A percentile compares a stretch with the other conserved stretches of the same genome.
Conservation (phyloP, 1,284 basidiomycete species). For the Trametes versicolor region DNA sequence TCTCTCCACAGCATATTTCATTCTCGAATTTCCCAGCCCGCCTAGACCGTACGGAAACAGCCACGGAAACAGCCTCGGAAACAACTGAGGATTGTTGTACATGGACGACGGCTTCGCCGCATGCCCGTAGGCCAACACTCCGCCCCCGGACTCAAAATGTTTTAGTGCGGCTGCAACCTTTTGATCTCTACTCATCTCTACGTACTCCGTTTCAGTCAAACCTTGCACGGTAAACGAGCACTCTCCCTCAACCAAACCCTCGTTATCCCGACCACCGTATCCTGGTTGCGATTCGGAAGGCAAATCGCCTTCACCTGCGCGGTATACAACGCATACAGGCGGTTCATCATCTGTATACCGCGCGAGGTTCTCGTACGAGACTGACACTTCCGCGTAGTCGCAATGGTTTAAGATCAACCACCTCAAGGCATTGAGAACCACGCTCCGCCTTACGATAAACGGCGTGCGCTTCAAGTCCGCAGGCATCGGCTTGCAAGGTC, state of each 20-base stretch:
- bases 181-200: background rate
- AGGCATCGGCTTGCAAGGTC: no score
- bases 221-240: background rate
- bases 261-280: background rate
- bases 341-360: background rate
- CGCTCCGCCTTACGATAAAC: constrained; percentile 37
- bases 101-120: background rate
- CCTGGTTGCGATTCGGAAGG: background rate
- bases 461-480: constrained; percentile 31
- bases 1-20: background rate
- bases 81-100: constrained; percentile 4
- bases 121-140: background rate
- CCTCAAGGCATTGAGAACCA: background rate
- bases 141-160: background rate
- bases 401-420: background rate
- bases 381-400: background rate
- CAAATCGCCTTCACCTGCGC: background rate
- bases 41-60: constrained; percentile 11
- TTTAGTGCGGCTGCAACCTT: background rate
- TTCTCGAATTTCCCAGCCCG: constrained; percentile 1
- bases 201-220: background rate
- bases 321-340: background rate
- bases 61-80: constrained; percentile 5
- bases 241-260: background rate
- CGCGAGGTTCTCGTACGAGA: background rate